Evolutionary conservation across 129 eudicot genomes (phyloP), one percentile per base, ranked within the genome.

Genomic region (Cynara cardunculus): DNA sequence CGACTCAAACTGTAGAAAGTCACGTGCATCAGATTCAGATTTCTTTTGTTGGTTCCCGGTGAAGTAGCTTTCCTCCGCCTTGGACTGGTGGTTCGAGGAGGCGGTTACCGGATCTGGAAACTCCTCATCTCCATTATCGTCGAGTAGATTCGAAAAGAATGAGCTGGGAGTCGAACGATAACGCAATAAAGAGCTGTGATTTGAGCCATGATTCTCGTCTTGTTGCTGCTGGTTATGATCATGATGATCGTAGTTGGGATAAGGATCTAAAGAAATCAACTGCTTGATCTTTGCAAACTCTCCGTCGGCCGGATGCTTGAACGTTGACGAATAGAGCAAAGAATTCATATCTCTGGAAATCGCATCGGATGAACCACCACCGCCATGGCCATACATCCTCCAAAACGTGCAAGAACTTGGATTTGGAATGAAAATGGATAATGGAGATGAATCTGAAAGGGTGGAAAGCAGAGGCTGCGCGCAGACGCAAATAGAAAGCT

Each of bases 81-180:
- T 82, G 25, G 88, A 73, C 84, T 77, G 69, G 69, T 25, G 25
- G 71, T 65, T 41, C 76, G 72, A 37, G 85, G 84, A 74, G 27
- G 25, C 66, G 19, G 74, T 28, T n/a, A 77, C 80, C 25, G 69
- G 65, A 74, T 75, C 86, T 71, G 73, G 19, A 78, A 77, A 83
- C 73, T 78, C 86, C 39, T 83, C 77, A 4, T 27, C 69, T 71
- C 69, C 82, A 65, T 56, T 76, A 14, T 83, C 82, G 53, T 85
- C 89, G 4, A 92, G 68, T 19, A 88, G 85, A 83, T 83, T 83
- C 27, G 91, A 89, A 11, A 87, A 87, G 32, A 87, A 85, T 0
- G 97, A 87, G 72, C 93, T 92, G 41, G 95, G 97, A 32, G 97
- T 90, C 16, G 97, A 92, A 3, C 96, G 84, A 44, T 75, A 85